Evolutionary conservation across 352 stramenopile genomes (phyloP).

Genomic region (Phytophthora nicotianae): DNA sequence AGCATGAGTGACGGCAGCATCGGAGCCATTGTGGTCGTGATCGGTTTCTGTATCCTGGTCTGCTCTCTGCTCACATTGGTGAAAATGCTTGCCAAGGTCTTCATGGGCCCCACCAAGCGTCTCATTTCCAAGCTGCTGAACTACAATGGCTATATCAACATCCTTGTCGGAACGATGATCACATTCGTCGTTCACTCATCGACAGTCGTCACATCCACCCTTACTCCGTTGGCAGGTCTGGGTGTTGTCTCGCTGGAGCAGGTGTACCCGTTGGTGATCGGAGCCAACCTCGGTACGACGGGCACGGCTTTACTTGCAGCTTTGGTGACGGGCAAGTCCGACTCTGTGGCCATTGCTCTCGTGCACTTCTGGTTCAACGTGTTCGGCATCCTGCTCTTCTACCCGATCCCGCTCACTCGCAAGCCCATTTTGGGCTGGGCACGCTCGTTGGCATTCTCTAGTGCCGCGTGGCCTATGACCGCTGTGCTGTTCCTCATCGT

Average conservation of each 20-base stretch:
- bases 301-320: conserved; percentile 87
- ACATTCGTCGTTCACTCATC: conserved; percentile 92
- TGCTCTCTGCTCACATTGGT: conserved; percentile 54
- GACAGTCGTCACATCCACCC: conserved; percentile 90
- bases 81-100: conserved; percentile 62
- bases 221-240: conserved; percentile 89
- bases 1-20: conserved; percentile 49
- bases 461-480: conserved; percentile 56
- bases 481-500: conserved; percentile 60
- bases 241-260: conserved; percentile 88
- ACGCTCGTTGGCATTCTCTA: conserved; percentile 67
- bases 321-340: conserved; percentile 79
- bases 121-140: conserved; percentile 89
- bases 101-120: conserved; percentile 83
- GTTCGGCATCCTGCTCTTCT: conserved; percentile 91
- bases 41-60: conserved; percentile 57
- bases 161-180: conserved; percentile 80
- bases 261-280: conserved; percentile 91
- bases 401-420: conserved; percentile 89
- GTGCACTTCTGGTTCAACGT: conserved; percentile 94
- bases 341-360: conserved; percentile 88
- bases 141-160: conserved; percentile 91
- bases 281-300: conserved; percentile 93
- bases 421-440: conserved; percentile 77
- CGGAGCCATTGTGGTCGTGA: conserved; percentile 47